A percentile compares a stretch with the other conserved stretches of the same genome.
phyloP scores from a whole-genome alignment of 805 yeast species.

The Gaillardinia entomophila region DNA sequence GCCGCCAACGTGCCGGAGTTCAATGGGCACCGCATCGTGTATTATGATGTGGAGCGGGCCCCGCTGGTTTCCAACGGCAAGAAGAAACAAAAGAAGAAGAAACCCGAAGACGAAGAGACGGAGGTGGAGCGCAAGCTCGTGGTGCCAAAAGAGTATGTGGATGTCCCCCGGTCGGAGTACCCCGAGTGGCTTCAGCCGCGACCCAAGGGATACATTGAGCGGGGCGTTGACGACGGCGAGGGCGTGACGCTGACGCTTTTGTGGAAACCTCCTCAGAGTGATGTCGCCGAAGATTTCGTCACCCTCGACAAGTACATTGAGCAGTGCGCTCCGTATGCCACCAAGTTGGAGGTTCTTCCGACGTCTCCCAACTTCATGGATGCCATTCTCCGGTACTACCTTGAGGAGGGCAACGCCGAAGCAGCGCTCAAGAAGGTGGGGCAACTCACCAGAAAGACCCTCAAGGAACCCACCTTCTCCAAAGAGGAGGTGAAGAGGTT shows the following conservation, averaged over 20 bases:
- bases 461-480: slow-evolving; percentile 75
- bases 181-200: slow-evolving; percentile 76
- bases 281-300: slow-evolving; percentile 18
- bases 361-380: slow-evolving; percentile 82
- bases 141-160: slow-evolving; percentile 44
- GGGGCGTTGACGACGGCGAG: slow-evolving; percentile 64
- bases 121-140: slow-evolving; percentile 27
- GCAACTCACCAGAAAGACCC: slow-evolving; percentile 46
- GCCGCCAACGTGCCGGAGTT: slow-evolving; percentile 60
- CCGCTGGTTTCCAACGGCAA: not conserved
- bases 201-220: slow-evolving; percentile 76
- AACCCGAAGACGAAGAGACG: slow-evolving; percentile 10
- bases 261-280: slow-evolving; percentile 52
- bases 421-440: slow-evolving; percentile 43
- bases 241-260: slow-evolving; percentile 51
- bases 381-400: slow-evolving; percentile 51
- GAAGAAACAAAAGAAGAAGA: slow-evolving; percentile 11
- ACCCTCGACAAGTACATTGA: slow-evolving; percentile 50
- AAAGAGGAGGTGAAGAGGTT: slow-evolving; percentile 59
- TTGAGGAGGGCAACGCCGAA: slow-evolving; percentile 47
- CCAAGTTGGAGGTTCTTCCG: slow-evolving; percentile 45
- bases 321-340: slow-evolving; percentile 53
- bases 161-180: slow-evolving; percentile 38
- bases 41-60: slow-evolving; percentile 43
- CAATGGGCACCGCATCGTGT: slow-evolving; percentile 58